Base-by-base conservation (phyloP, 2,329 filamentous ascomycete genomes). In the Dendryphion nanum region DNA sequence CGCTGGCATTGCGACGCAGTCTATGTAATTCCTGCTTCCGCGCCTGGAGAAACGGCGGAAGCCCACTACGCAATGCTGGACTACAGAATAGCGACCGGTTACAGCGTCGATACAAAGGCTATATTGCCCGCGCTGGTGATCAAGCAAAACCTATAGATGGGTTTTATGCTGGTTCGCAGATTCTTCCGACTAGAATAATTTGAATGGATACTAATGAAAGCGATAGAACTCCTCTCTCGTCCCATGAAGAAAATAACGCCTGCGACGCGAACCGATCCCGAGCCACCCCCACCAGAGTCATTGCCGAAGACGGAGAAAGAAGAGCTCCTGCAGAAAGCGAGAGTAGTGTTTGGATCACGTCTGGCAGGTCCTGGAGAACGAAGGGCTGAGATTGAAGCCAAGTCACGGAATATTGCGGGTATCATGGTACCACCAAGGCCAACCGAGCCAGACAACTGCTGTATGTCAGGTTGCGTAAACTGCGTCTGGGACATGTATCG, bases 391-490 rank as follows among this genome's bases (percentile, higher is more conserved):
- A 75, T 81, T 23, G 70, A 79, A 10, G 70, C 75, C 12, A 73
- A 78, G 44, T 81, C 81, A 34, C 78, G 72, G 6, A 72, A 81
- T 43, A 73, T 96, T 38, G 89, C 86, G 1, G 91, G 90, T 3
- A 78, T 97, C 1, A 68, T 81, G 14, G 85, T 97, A 4, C 93
- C 93, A 2, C 90, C 89, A 0, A 79, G 79, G 33, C 93, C 93
- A 1, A 77, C 81, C 33, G 91, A 98, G 67, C 93, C 93, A 3
- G 93, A 97, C 57, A 96, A 98, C 61, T 98, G 93, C 76, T 98
- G 93, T 69, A 98, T 98, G 93, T 93, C 87, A 59, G 93, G 93
- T 3, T 98, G 93, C 63, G 91, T 95, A 33, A 90, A 97, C 64
- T 98, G 93, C 65, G 93, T 97, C 3, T 97, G 90, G 90, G 90